phyloP scores from a whole-genome alignment of 108 stramenopile genomes.

The Cyclotella kingstonii region DNA sequence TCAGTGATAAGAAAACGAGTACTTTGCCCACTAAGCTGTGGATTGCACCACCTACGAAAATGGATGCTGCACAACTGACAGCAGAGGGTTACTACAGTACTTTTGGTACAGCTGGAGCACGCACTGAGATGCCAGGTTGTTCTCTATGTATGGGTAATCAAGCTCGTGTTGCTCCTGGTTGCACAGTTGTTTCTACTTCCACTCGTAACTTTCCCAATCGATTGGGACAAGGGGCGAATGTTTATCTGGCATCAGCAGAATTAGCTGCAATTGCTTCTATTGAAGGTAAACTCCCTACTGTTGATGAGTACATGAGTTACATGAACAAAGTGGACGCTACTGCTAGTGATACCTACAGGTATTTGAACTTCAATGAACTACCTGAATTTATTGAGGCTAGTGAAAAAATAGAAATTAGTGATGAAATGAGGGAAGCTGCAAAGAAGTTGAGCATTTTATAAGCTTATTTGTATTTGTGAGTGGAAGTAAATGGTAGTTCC shows the following conservation, averaged over 20 bases:
- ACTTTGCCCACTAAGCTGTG: conserved; percentile 88
- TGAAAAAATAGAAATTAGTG: conserved; percentile 78
- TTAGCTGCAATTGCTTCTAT: conserved; percentile 88
- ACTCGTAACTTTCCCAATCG: conserved; percentile 98
- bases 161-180: conserved; percentile 91
- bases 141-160: conserved; percentile 97
- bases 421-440: conserved; percentile 87
- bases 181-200: conserved; percentile 90
- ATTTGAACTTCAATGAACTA: conserved; percentile 94
- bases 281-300: conserved; percentile 84
- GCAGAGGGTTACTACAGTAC: conserved; percentile 96
- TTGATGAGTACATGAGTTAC: conserved; percentile 87
- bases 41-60: conserved; percentile 95
- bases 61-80: conserved; percentile 95
- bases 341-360: conserved; percentile 92
- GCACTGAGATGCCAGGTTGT: conserved; percentile 97
- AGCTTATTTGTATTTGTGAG: too few species aligned
- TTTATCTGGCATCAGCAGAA: conserved; percentile 91
- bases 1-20: conserved; percentile 61
- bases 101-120: conserved; percentile 89
- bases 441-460: conserved; percentile 58
- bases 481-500: too few species aligned
- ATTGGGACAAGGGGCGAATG: conserved; percentile 93
- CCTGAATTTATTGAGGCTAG: conserved; percentile 86
- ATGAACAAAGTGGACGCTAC: conserved; percentile 77